These are phyloP conservation scores for Pyronema omphalodes DNA, from an alignment of 495 filamentous ascomycete genomes.

Conservation along the genomic window DNA sequence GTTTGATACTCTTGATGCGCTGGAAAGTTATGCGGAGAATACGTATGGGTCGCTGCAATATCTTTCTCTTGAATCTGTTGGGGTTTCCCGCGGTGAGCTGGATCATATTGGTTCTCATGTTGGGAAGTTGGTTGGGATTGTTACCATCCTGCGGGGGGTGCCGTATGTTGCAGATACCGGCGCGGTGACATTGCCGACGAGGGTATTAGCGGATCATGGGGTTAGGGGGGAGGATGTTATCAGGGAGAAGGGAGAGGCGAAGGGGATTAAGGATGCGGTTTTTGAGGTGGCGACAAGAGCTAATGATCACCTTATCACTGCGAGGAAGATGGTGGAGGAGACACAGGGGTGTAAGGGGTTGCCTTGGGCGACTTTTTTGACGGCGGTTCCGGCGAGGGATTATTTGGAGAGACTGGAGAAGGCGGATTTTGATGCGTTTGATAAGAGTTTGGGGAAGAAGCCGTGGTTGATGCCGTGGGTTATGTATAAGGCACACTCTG, in stretches of 20 bases:
- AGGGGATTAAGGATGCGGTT: slow-evolving; percentile 69
- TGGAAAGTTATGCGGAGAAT: slow-evolving; percentile 81
- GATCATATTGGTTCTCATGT: slow-evolving; percentile 90
- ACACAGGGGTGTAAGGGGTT: slow-evolving; percentile 59
- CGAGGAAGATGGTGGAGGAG: slow-evolving; percentile 66
- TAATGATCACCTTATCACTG: slow-evolving; percentile 88
- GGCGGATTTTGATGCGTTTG: slow-evolving; percentile 67
- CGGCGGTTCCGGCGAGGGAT: slow-evolving; percentile 43
- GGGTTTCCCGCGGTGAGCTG: slow-evolving; percentile 58
- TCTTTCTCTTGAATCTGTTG: slow-evolving; percentile 57
- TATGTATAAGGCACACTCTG: slow-evolving; percentile 51
- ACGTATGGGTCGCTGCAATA: slow-evolving; percentile 93
- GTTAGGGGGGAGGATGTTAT: slow-evolving; percentile 79
- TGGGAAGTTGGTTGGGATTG: slow-evolving; percentile 81
- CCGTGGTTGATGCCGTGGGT: slow-evolving; percentile 85
- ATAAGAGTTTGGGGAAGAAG: slow-evolving; percentile 40
- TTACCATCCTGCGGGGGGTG: slow-evolving; percentile 62
- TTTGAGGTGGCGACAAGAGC: slow-evolving; percentile 83
- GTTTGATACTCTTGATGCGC: slow-evolving; percentile 47
- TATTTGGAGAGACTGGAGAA: slow-evolving; percentile 64
- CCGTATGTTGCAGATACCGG: slow-evolving; percentile 65
- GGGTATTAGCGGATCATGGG: slow-evolving; percentile 66
- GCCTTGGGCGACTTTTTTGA: slow-evolving; percentile 33
- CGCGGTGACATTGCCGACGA: slow-evolving; percentile 58
- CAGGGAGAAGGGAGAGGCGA: slow-evolving; percentile 53